These are phyloP conservation scores for Mortierella alpina DNA, from an alignment of 192 early-diverging fungal genomes.

Conservation along the genomic window DNA sequence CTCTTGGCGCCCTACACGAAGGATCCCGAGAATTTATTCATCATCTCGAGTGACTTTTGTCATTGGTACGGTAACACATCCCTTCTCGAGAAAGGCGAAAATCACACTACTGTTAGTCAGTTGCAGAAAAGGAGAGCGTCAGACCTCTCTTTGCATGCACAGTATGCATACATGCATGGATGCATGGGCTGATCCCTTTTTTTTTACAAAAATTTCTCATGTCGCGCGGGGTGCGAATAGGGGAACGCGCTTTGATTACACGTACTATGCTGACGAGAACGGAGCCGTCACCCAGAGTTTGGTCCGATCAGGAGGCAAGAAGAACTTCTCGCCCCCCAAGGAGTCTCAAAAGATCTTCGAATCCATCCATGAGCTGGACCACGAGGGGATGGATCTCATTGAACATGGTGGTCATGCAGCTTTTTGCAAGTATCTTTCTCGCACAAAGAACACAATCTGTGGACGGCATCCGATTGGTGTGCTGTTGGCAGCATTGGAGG, in stretches of 20 bases:
- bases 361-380: slow-evolving; percentile 84
- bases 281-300: slow-evolving; percentile 20
- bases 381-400: slow-evolving; percentile 83
- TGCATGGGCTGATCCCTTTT: not conserved
- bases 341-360: slow-evolving; percentile 66
- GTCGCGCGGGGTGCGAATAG: slow-evolving; percentile 12
- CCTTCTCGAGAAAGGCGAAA: slow-evolving; percentile 2
- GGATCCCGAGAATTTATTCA: slow-evolving; percentile 80
- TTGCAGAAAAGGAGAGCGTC: no score
- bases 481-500: slow-evolving; percentile 74
- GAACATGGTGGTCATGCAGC: slow-evolving; percentile 65
- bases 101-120: slow-evolving; percentile 2
- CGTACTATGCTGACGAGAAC: slow-evolving; percentile 63
- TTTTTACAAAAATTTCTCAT: not conserved
- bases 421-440: slow-evolving; percentile 78
- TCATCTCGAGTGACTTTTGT: slow-evolving; percentile 98
- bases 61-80: slow-evolving; percentile 74
- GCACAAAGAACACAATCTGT: slow-evolving; percentile 94
- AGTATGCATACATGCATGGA: no score
- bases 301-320: slow-evolving; percentile 6
- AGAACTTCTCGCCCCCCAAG: not conserved
- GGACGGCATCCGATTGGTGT: slow-evolving; percentile 92
- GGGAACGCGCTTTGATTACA: slow-evolving; percentile 90
- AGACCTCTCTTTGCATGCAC: not conserved
- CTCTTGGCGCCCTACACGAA: slow-evolving; percentile 81